These are phyloP conservation scores for Citrus cavaleriei DNA, from an alignment of 345 rosid genomes.

Conservation along the genomic window DNA sequence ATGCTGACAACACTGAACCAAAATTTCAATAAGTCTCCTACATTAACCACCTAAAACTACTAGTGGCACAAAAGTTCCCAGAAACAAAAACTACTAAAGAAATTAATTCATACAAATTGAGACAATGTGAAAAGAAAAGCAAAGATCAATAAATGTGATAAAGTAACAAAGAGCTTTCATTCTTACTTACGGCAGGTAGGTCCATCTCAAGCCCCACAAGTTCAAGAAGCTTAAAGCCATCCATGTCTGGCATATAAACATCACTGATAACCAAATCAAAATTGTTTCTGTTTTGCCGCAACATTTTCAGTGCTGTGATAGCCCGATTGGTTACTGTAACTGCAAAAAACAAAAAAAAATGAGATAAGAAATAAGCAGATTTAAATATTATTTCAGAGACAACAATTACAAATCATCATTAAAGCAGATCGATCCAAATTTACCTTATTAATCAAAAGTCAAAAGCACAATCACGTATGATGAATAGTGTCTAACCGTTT, in stretches of 20 bases:
- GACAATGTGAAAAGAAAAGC: background rate
- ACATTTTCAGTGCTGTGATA: constrained; percentile 44
- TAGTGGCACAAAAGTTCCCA: too few relatives aligned
- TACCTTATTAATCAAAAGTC: background rate
- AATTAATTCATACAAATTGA: background rate
- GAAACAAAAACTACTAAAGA: too few relatives aligned
- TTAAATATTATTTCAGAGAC: background rate
- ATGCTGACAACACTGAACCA: constrained; percentile 75
- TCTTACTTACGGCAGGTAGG: constrained; percentile 78
- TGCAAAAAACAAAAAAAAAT: constrained; percentile 21
- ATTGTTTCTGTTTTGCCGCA: constrained; percentile 50
- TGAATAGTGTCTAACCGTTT: constrained; percentile 9
- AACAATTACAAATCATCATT: background rate
- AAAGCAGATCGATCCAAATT: constrained; percentile 7
- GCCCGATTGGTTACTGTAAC: constrained; percentile 64
- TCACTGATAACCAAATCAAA: constrained; percentile 74
- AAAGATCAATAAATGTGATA: background rate
- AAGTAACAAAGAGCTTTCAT: background rate
- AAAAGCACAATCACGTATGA: constrained; percentile 3
- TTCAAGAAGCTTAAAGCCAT: constrained; percentile 79
- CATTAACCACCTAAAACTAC: background rate
- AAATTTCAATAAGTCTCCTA: background rate
- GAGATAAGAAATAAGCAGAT: constrained; percentile 3
- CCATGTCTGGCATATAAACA: constrained; percentile 82
- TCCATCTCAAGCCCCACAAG: constrained; percentile 85